Base-by-base conservation (phyloP, 352 stramenopile species). In the Phytophthora sp. region DNA sequence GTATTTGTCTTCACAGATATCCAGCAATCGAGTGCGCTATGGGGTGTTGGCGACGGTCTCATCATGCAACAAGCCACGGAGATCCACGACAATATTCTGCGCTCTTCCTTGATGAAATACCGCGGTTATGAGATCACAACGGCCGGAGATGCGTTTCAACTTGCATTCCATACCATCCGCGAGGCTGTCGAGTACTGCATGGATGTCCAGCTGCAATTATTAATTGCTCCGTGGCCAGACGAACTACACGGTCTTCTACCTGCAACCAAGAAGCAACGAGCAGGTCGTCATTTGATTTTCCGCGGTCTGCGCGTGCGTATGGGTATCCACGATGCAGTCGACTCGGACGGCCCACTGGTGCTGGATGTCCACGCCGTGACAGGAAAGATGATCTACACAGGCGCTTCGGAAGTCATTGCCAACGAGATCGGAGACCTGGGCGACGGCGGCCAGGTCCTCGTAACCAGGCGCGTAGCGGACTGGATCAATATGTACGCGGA, bases 1-100 rank as follows among this genome's bases (percentile, higher is more conserved):
- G 77, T 86, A 33, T 88, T 88, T 72, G 77, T 88, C 1, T 83
- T 84, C 64, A 88, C 79, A 2, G 79, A 89, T 57, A 89, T 89
- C 9, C 73, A 89, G 59, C 77, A 77, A 5, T 89, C 80, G 3
- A 89, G 75, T 15, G 71, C 70, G 12, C 39, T 89, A 7, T 89
- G 80, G 80, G 68, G 33, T 13, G 54, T 77, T 6, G 71, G 54
- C 18, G 63, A 83, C 30, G 70, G 73, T 9, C 51, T 66, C 13
- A 74, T 84, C 26, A 86, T 90, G 74, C 66, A 77, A 26, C 65
- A 42, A 23, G 77, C 77, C 13, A 83, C 73, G 13, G 66, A 80
- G 49, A 69, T 86, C n/a, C 80, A 89, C 56, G 80, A 87, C 46
- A 73, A 82, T 31, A 77, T 89, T 13, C 47, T 89, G 18, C 65